Evolutionary conservation across 352 stramenopile genomes (phyloP).

Genomic region (Phytophthora hybrid): DNA sequence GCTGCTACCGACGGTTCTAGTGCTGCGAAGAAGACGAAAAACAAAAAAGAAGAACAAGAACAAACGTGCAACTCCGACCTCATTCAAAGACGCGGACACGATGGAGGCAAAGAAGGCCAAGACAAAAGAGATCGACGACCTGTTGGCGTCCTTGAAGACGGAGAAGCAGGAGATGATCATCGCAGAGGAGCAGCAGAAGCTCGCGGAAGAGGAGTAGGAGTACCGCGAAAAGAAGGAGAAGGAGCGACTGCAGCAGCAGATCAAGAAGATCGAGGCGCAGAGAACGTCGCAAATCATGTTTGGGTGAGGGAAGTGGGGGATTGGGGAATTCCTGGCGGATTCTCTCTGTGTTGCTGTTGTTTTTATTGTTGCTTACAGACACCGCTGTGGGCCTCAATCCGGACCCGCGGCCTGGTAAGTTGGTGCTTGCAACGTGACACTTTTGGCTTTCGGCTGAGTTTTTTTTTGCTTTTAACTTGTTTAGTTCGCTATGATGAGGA

Average conservation of each 20-base stretch:
- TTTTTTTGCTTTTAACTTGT: neutral
- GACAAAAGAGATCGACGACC: conserved; percentile 74
- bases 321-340: neutral
- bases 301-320: neutral
- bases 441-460: conserved; percentile 9
- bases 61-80: conserved; percentile 25
- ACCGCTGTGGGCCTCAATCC: conserved; percentile 74
- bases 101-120: conserved; percentile 39
- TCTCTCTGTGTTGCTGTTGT: neutral
- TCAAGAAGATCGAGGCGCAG: conserved; percentile 83
- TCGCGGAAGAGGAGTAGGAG: conserved; percentile 52
- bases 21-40: conserved; percentile 42
- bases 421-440: neutral
- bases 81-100: conserved; percentile 7
- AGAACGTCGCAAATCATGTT: conserved; percentile 48
- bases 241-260: conserved; percentile 74
- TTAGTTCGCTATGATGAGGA: conserved; percentile 88
- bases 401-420: conserved; percentile 75
- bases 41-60: conserved; percentile 74
- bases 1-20: neutral
- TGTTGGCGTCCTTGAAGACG: conserved; percentile 79
- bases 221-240: conserved; percentile 65
- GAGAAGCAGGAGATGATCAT: conserved; percentile 78
- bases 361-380: conserved; percentile 46
- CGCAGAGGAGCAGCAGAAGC: conserved; percentile 62